These are phyloP conservation scores for Sutorius eximius DNA, from an alignment of 1,284 basidiomycete species.

Conservation along the genomic window DNA sequence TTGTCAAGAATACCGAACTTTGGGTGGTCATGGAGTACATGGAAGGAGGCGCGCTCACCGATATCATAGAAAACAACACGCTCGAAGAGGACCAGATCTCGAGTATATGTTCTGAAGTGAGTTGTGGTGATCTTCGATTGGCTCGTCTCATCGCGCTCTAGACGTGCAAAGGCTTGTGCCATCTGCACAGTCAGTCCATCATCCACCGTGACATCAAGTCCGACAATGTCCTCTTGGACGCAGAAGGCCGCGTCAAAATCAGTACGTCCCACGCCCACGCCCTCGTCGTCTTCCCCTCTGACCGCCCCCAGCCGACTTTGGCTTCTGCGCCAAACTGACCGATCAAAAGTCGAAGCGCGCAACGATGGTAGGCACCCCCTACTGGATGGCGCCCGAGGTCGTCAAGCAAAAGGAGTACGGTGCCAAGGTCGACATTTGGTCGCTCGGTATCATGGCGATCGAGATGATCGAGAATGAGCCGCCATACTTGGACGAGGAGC, in stretches of 20 bases:
- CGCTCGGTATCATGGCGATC: slow-evolving; percentile 98
- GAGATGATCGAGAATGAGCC: slow-evolving; percentile 99
- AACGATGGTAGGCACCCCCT: slow-evolving; percentile 98
- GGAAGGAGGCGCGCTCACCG: slow-evolving; percentile 97
- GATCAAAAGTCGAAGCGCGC: slow-evolving; percentile 98
- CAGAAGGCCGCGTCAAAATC: slow-evolving; percentile 93
- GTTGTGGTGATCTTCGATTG: slow-evolving; percentile 24
- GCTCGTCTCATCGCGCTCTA: slow-evolving; percentile 34
- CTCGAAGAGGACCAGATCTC: slow-evolving; percentile 96
- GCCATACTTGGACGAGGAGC: slow-evolving; percentile 97
- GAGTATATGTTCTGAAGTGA: slow-evolving; percentile 88
- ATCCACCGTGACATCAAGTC: slow-evolving; percentile 99
- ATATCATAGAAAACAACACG: slow-evolving; percentile 97
- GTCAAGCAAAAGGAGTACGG: slow-evolving; percentile 99
- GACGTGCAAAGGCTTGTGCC: slow-evolving; percentile 95
- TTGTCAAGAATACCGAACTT: slow-evolving; percentile 89
- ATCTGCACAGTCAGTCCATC: slow-evolving; percentile 91
- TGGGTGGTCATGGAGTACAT: slow-evolving; percentile 99
- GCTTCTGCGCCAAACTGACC: slow-evolving; percentile 96
- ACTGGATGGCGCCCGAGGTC: slow-evolving; percentile 99
- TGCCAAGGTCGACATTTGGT: slow-evolving; percentile 99
- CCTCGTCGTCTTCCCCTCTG: slow-evolving; percentile 1
- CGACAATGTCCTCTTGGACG: slow-evolving; percentile 93
- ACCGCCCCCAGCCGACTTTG: slow-evolving; percentile 80
- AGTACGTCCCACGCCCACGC: slow-evolving; percentile 57